These are phyloP conservation scores for Curvularia verruculosa DNA, from an alignment of 2,329 filamentous ascomycete genomes.

Conservation along the genomic window DNA sequence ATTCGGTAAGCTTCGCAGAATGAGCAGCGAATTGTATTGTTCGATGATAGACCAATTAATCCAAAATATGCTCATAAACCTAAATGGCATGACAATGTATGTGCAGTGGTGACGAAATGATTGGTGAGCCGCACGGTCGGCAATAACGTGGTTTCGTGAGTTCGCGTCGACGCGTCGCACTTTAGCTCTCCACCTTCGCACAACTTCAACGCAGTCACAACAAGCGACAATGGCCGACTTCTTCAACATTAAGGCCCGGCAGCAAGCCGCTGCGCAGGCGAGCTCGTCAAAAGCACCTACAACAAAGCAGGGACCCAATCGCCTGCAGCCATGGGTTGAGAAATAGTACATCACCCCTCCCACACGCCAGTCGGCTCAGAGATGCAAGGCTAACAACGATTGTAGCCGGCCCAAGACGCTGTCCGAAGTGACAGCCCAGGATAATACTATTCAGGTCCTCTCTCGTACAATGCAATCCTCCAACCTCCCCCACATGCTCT, in stretches of 20 bases:
- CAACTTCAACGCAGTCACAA: slow-evolving; percentile 16
- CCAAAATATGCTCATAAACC: slow-evolving; percentile 9
- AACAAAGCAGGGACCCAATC: slow-evolving; percentile 65
- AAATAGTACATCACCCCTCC: slow-evolving; percentile 74
- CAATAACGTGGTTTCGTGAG: slow-evolving; percentile 42
- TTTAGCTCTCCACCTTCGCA: slow-evolving; percentile 29
- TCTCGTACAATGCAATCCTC: slow-evolving; percentile 92
- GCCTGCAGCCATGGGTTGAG: slow-evolving; percentile 93
- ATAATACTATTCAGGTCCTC: slow-evolving; percentile 93
- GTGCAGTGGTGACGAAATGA: slow-evolving; percentile 17
- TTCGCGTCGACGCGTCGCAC: slow-evolving; percentile 41
- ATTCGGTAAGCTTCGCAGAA: slow-evolving; percentile 2
- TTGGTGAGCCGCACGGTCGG: slow-evolving; percentile 21
- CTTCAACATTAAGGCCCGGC: slow-evolving; percentile 91
- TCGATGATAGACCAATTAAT: slow-evolving; percentile 2
- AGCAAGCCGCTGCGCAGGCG: slow-evolving; percentile 72
- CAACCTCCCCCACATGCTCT: slow-evolving; percentile 99
- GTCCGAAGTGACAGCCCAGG: slow-evolving; percentile 94
- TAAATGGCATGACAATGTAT: neutral
- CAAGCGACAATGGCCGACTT: slow-evolving; percentile 77
- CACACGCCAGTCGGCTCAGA: neutral
- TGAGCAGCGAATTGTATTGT: neutral
- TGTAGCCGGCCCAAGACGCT: slow-evolving; percentile 88
- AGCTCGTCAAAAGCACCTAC: slow-evolving; percentile 71
- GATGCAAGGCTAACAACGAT: slow-evolving; percentile 17